Conservation (phyloP, 2,329 filamentous ascomycete species). For the Aspergillus sp. region DNA sequence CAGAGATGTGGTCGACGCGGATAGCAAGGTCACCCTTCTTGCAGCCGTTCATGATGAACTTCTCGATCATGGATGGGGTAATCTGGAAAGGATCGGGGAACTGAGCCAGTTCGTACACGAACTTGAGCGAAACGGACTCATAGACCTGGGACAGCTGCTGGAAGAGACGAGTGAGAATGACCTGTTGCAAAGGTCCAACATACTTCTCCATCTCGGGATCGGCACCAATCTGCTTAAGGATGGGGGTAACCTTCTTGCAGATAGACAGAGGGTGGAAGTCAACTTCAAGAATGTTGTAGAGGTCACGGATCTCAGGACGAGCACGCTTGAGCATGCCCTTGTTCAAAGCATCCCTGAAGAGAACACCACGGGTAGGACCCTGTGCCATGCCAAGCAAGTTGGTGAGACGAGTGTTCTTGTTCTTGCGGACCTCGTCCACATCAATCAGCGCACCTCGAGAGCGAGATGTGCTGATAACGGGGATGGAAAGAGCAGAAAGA, state of each 20-base stretch:
- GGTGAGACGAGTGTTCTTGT: slow-evolving; percentile 96
- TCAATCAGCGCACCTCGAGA: slow-evolving; percentile 95
- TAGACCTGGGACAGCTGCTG: slow-evolving; percentile 99
- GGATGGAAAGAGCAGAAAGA: slow-evolving; percentile 92
- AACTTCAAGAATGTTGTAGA: slow-evolving; percentile 98
- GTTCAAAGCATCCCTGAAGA: slow-evolving; percentile 94
- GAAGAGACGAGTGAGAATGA: slow-evolving; percentile 96
- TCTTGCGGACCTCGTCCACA: slow-evolving; percentile 95
- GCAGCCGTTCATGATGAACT: slow-evolving; percentile 99
- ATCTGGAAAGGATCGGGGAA: slow-evolving; percentile 98
- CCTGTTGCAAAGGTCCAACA: slow-evolving; percentile 91
- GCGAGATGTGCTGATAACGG: slow-evolving; percentile 96
- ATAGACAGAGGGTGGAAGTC: slow-evolving; percentile 99
- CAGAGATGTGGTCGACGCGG: slow-evolving; percentile 91
- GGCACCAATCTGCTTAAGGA: slow-evolving; percentile 86
- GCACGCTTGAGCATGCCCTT: slow-evolving; percentile 93
- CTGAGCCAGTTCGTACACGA: slow-evolving; percentile 88
- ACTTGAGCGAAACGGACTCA: slow-evolving; percentile 91
- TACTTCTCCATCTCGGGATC: slow-evolving; percentile 98
- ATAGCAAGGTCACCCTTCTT: slow-evolving; percentile 99
- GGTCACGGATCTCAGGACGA: slow-evolving; percentile 88
- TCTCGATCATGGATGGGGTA: slow-evolving; percentile 86
- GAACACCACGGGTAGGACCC: slow-evolving; percentile 79
- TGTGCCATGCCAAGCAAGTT: slow-evolving; percentile 92
- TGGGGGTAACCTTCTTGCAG: slow-evolving; percentile 98